Evolutionary conservation across 1,284 basidiomycete species (phyloP), one percentile per base, ranked within the genome.

Genomic region (Marasmius oreades): DNA sequence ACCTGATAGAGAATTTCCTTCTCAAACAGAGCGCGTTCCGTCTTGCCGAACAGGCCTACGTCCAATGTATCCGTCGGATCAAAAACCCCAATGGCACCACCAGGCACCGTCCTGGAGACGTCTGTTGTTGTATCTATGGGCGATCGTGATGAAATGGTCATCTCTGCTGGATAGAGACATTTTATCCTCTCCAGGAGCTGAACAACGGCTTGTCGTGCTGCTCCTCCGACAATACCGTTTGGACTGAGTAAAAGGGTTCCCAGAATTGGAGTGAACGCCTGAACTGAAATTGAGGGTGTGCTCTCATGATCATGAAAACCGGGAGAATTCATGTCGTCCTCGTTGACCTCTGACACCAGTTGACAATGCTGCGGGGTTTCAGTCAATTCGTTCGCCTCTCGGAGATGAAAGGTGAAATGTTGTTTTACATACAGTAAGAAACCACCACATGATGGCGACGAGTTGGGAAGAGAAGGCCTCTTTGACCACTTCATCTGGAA

Each of bases 401-500:
- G 33, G 24, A 28, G 23, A 18, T 34, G 60, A 50, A 28, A 18
- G 22, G 59, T 58, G 51, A 51, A 33, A 52, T 33, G 18, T 11
- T 10, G 47, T 20, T 55, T 57, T 58, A 64, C 78, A 64, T 62
- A 90, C 85, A 33, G 92, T 89, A 67, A 93, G 88, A 73, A 96
- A 98, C 86, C 92, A 97, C 94, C 94, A 98, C 62, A 98, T 84
- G 62, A 97, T 84, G 44, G 82, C 75, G 52, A 93, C 85, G 23
- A 99, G 76, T 66, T 93, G 87, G 1, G 85, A 81, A 1, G 93
- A 88, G 42, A 99, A 86, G 0, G 93, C 91, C 66, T 97, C 93
- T 70, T 93, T 95, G 58, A 99, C 95, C 39, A 83, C 74, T 63
- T 96, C 93, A 62, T 98, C 95, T 92, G 66, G 14, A 53, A 59